Base-by-base conservation (phyloP, 225 moss, liverwort and hornwort genomes). In the Sphagnum contortum region DNA sequence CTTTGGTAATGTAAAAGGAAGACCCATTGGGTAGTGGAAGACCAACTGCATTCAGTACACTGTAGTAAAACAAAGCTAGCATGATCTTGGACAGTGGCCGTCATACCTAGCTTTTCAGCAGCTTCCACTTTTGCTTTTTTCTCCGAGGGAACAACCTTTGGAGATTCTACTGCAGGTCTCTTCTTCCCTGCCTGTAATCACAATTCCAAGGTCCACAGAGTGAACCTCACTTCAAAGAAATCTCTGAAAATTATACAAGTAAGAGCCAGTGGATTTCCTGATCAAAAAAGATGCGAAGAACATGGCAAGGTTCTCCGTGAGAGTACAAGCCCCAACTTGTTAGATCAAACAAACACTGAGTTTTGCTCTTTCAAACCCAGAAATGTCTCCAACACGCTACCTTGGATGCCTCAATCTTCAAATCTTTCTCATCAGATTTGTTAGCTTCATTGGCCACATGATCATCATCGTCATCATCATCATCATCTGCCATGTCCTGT, bases 101-200 rank as follows among this genome's bases (percentile, higher is more conserved):
- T 29, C 29, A 1, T 0, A 75, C 84, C 84, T 73, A 65, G 72
- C 73, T 75, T 75, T 8, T 68, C 5, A 13, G 75, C 11, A 9
- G 52, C 47, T 55, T 66, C 75, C 44, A 69, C 71, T 69, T 84
- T 84, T 45, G 65, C 64, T 49, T 84, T 84, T 45, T 84, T 84
- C 71, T 77, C 83, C 0, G 65, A 57, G 3, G 9, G 8, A 14
- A 67, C 14, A 10, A 72, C 55, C 64, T 80, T 81, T 8, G 44
- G 5, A 48, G 72, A 47, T 48, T 62, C 70, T 47, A 45, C 69
- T 6, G 80, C 80, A 10, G 68, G 56, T 61, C 84, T 69, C 45
- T 81, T 84, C 73, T 84, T 84, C 6, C 73, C 79, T 57, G 69
- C 59, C 79, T 82, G 65, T 10, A 11, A 10, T 2, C 61, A 6